Evolutionary conservation across 75 land plant species (phyloP), one percentile per base, ranked within the genome.

Genomic region (Picea glauca): DNA sequence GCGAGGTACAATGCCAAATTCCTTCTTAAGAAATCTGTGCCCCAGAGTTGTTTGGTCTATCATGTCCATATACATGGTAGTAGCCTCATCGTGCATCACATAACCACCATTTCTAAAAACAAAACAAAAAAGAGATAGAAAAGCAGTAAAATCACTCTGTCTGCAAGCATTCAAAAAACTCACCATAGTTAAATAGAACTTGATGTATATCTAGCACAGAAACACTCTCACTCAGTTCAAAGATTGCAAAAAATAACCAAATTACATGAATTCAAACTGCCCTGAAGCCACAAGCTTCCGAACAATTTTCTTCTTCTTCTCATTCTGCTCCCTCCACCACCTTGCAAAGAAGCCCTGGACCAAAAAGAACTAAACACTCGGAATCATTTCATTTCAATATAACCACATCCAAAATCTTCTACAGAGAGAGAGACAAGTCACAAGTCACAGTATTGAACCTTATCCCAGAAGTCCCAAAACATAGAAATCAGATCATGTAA

Each of bases 291-390:
- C 94, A 59, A 97, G 94, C 80, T 87, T 74, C 81, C 84, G 86
- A 58, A 93, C 94, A 74, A 79, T 75, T 30, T 70, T 56, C 76
- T 89, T 84, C 17, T 87, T 78, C 56, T 76, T 72, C 60, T 85
- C 77, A 56, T 87, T 90, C 85, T 97, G 99, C 58, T 89, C 83
- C 76, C 92, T 90, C 99, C 99, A 95, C 99, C 99, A 97, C 9
- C 99, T 83, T 83, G 93, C 93, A 87, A 97, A 95, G 83, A 97
- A 97, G 15, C 98, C 99, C 99, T 97, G 86, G 18, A 50, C 11
- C 17, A 43, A 76, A 54, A 62, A 21, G 31, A 8, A 62, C 23
- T 62, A 17, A 2, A 62, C 56, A 50, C 56, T 50, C 56, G 9
- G 11, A 50, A 50, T 50, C 12, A 50, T 50, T 50, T 12, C 56